Conservation (phyloP, 2,329 filamentous ascomycete genomes). For the Cercospora sp. region DNA sequence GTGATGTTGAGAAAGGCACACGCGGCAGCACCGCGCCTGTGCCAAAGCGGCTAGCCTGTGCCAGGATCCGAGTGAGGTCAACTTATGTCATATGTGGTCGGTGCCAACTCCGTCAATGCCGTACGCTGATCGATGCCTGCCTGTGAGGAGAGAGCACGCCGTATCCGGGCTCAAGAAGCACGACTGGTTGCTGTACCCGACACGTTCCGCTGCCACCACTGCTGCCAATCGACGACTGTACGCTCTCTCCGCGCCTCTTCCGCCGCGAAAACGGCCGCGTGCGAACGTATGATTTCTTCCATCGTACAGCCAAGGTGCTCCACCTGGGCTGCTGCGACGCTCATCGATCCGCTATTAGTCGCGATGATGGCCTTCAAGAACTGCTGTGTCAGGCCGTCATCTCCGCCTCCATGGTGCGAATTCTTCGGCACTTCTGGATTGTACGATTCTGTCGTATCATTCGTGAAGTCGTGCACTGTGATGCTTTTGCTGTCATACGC, state of each 20-base stretch:
- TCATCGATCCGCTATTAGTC: slow-evolving; percentile 70
- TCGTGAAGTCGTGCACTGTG: slow-evolving; percentile 70
- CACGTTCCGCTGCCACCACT: slow-evolving; percentile 26
- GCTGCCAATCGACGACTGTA: slow-evolving; percentile 65
- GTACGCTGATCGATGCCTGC: not conserved
- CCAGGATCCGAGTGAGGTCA: not conserved
- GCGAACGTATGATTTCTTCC: slow-evolving; percentile 84
- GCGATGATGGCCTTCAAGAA: slow-evolving; percentile 80
- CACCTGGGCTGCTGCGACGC: slow-evolving; percentile 69
- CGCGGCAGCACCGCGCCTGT: not conserved
- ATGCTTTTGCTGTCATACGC: slow-evolving; percentile 80
- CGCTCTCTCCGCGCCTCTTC: slow-evolving; percentile 75
- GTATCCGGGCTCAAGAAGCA: not conserved
- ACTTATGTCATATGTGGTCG: not conserved
- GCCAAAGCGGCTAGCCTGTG: not conserved
- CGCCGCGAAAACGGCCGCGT: slow-evolving; percentile 90
- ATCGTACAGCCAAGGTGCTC: slow-evolving; percentile 77
- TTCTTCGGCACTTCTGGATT: slow-evolving; percentile 58
- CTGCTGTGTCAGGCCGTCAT: slow-evolving; percentile 74
- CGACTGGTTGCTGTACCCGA: not conserved
- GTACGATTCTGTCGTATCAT: slow-evolving; percentile 56
- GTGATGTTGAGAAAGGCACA: not conserved
- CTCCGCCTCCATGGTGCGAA: slow-evolving; percentile 69
- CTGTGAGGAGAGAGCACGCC: not conserved
- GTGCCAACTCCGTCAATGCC: not conserved